Conservation (phyloP, 1,284 basidiomycete genomes). For the Tylopilus sp. region DNA sequence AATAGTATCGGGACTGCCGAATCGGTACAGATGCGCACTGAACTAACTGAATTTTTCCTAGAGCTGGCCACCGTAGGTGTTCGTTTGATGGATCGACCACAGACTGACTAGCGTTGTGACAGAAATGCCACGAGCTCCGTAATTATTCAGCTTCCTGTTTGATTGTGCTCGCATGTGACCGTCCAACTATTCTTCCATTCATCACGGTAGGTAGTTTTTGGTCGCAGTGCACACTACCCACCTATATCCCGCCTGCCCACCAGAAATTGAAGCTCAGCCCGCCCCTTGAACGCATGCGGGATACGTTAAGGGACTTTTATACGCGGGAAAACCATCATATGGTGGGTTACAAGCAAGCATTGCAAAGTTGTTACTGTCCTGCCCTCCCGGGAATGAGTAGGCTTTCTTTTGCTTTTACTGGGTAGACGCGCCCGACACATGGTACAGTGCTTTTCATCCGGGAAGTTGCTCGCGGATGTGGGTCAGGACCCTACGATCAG, state of each 20-base stretch:
- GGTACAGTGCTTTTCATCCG: slow-evolving; percentile 31
- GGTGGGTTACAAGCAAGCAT: slow-evolving; percentile 36
- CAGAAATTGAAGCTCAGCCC: slow-evolving; percentile 27
- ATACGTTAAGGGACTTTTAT: slow-evolving; percentile 26
- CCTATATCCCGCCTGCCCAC: neutral
- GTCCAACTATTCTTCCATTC: slow-evolving; percentile 34
- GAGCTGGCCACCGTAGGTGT: slow-evolving; percentile 39
- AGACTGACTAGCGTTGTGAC: slow-evolving; percentile 4
- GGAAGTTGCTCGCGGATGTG: slow-evolving; percentile 35
- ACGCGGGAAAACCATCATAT: slow-evolving; percentile 34
- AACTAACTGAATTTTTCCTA: slow-evolving; percentile 41
- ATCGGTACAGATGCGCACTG: slow-evolving; percentile 19
- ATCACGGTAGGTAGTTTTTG: slow-evolving; percentile 18
- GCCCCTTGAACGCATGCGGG: slow-evolving; percentile 24
- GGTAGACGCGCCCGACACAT: slow-evolving; percentile 7
- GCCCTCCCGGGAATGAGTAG: slow-evolving; percentile 35
- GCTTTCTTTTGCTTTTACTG: neutral
- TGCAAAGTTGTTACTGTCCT: slow-evolving; percentile 35
- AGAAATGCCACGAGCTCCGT: slow-evolving; percentile 43
- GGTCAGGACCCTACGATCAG: slow-evolving; percentile 27
- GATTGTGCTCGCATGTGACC: slow-evolving; percentile 37
- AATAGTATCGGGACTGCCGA: slow-evolving; percentile 34
- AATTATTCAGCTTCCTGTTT: slow-evolving; percentile 43
- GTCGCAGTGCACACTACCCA: neutral
- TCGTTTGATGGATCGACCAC: neutral